Conservation (phyloP, 352 stramenopile species). For the Globisporangium cylindrosporum region DNA sequence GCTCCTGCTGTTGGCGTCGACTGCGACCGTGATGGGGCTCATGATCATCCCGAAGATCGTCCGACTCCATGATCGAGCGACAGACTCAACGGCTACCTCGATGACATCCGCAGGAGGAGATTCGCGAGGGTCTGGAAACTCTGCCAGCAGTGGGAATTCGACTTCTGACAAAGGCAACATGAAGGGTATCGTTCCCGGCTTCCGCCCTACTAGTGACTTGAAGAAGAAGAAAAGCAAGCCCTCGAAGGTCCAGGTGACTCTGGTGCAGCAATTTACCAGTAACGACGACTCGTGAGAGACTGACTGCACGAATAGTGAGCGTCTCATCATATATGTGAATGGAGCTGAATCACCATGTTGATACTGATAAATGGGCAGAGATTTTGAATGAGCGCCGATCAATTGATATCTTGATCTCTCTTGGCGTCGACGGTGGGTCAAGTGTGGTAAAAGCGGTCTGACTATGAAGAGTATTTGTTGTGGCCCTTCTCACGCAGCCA, state of each 20-base stretch:
- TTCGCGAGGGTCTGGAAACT: no score
- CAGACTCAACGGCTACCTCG: neutral
- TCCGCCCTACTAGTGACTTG: no score
- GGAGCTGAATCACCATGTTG: neutral
- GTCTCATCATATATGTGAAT: neutral
- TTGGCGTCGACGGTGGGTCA: no score
- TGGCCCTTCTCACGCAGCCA: neutral
- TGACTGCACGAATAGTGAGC: neutral
- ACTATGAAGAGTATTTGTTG: no score
- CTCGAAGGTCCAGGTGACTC: no score
- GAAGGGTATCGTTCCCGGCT: no score
- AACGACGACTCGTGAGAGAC: no score
- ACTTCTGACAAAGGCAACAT: no score
- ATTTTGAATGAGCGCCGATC: neutral
- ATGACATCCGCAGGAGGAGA: neutral
- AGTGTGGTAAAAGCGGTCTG: neutral
- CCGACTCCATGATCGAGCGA: neutral
- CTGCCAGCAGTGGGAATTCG: no score
- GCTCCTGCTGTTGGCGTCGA: constrained; percentile 18
- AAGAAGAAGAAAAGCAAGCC: no score
- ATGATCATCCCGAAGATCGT: constrained; percentile 25
- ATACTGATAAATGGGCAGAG: neutral
- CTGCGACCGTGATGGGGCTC: constrained; percentile 23
- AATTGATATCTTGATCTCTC: no score
- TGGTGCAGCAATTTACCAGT: no score